These are phyloP conservation scores for Zygosaccharomyces bisporus DNA, from an alignment of 805 yeast genomes.

Conservation along the genomic window DNA sequence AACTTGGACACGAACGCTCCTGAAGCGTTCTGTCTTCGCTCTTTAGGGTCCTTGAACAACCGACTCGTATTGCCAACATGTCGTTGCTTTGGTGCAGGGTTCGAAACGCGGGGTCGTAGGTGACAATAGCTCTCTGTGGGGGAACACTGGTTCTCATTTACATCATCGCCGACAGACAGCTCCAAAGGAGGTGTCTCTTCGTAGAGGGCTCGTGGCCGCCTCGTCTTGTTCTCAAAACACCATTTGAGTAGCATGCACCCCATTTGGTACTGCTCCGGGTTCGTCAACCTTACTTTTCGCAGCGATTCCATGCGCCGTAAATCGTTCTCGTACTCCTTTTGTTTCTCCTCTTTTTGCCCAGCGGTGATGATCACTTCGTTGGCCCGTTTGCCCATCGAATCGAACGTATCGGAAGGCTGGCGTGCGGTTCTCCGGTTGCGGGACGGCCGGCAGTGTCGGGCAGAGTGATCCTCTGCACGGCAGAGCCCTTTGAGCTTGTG, in stretches of 20 bases:
- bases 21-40: too few relatives aligned
- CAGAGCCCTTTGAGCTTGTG: background rate
- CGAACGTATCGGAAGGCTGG: background rate
- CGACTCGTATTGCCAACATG: background rate
- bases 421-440: background rate
- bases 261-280: conserved; percentile 3
- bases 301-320: conserved; percentile 1
- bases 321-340: conserved; percentile 6
- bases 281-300: background rate
- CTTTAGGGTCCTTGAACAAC: too few relatives aligned
- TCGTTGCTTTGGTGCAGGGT: background rate
- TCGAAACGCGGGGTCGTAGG: background rate
- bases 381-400: background rate
- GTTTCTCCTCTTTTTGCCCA: conserved; percentile 1
- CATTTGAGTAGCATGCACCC: conserved; percentile 10
- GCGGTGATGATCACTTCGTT: conserved; percentile 3
- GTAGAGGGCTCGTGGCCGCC: background rate
- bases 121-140: background rate
- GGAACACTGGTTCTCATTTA: background rate
- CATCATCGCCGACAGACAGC: background rate
- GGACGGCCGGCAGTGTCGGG: background rate
- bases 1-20: too few relatives aligned
- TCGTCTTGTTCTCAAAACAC: conserved; percentile 5
- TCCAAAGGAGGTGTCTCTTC: background rate
- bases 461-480: background rate